A percentile compares a stretch with the other conserved stretches of the same genome.
These are phyloP conservation scores for Purpureocillium lavendulum DNA, from an alignment of 2,329 filamentous ascomycete species.

Conservation along the genomic window DNA sequence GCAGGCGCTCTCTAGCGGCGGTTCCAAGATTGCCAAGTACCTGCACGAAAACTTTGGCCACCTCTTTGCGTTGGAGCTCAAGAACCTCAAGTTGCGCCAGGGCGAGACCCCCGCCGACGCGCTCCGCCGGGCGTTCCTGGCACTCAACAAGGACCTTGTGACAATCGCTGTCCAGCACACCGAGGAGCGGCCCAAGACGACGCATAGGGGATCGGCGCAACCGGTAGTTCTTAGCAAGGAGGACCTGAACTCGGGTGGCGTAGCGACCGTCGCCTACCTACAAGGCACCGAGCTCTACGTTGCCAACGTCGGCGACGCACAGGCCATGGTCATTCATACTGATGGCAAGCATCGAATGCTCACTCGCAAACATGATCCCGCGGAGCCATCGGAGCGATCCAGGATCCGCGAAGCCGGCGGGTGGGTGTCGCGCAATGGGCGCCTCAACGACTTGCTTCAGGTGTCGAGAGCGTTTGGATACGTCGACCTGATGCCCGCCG, in stretches of 20 bases:
- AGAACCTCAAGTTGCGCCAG: slow-evolving; percentile 55
- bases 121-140: slow-evolving; percentile 75
- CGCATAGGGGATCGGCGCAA: slow-evolving; percentile 63
- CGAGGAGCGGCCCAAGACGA: slow-evolving; percentile 59
- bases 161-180: slow-evolving; percentile 73
- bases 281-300: slow-evolving; percentile 86
- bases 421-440: slow-evolving; percentile 90
- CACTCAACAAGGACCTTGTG: slow-evolving; percentile 89
- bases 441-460: slow-evolving; percentile 82
- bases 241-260: slow-evolving; percentile 81
- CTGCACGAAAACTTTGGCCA: slow-evolving; percentile 91
- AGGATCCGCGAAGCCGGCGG: slow-evolving; percentile 91
- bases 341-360: slow-evolving; percentile 77
- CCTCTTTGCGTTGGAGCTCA: slow-evolving; percentile 76
- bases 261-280: slow-evolving; percentile 86
- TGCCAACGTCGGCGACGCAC: slow-evolving; percentile 90
- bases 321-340: slow-evolving; percentile 89
- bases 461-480: slow-evolving; percentile 95
- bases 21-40: slow-evolving; percentile 93
- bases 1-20: slow-evolving; percentile 77
- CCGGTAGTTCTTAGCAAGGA: slow-evolving; percentile 78
- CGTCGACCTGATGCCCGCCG: slow-evolving; percentile 81
- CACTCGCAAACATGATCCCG: slow-evolving; percentile 88
- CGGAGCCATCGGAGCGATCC: slow-evolving; percentile 72
- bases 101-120: slow-evolving; percentile 76